Evolutionary conservation across 768 basidiomycete species (phyloP).

Genomic region (Gloeopeniophorella convolvens): DNA sequence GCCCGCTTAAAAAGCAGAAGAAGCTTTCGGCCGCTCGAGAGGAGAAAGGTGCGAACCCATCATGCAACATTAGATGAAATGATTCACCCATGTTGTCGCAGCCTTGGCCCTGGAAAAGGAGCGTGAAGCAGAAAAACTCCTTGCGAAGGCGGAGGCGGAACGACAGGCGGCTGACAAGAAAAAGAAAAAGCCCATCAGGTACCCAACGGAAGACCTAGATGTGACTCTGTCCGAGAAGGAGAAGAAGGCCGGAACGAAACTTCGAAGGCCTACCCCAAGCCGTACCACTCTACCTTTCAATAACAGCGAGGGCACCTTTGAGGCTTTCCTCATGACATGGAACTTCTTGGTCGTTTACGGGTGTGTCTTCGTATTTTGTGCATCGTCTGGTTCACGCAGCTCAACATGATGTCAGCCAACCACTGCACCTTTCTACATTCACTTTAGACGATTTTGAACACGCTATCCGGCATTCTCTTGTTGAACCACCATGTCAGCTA

Average conservation of each 20-base stretch:
- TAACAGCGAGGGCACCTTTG: conserved; percentile 58
- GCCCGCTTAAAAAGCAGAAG: conserved; percentile 76
- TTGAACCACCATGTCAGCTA: conserved; percentile 66
- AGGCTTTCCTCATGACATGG: conserved; percentile 87
- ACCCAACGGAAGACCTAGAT: conserved; percentile 90
- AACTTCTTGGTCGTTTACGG: conserved; percentile 92
- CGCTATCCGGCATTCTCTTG: conserved; percentile 68
- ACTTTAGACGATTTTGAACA: conserved; percentile 91
- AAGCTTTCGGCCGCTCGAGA: conserved; percentile 68
- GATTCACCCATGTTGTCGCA: conserved; percentile 26
- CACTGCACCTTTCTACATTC: conserved; percentile 80
- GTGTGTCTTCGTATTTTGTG: conserved; percentile 38
- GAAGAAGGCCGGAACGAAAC: conserved; percentile 67
- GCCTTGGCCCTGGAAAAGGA: conserved; percentile 55
- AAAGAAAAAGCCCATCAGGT: conserved; percentile 86
- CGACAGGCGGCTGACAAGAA: conserved; percentile 70
- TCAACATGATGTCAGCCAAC: conserved; percentile 40
- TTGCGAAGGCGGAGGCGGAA: conserved; percentile 65
- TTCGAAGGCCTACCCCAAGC: conserved; percentile 62
- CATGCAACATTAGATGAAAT: neutral
- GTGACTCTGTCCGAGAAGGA: conserved; percentile 75
- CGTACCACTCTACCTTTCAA: conserved; percentile 62
- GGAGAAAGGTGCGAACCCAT: conserved; percentile 52
- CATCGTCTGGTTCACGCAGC: neutral
- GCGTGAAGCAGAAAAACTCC: conserved; percentile 56